phyloP scores from a whole-genome alignment of 2,329 filamentous ascomycete species.

The Pyrenochaeta sp. region DNA sequence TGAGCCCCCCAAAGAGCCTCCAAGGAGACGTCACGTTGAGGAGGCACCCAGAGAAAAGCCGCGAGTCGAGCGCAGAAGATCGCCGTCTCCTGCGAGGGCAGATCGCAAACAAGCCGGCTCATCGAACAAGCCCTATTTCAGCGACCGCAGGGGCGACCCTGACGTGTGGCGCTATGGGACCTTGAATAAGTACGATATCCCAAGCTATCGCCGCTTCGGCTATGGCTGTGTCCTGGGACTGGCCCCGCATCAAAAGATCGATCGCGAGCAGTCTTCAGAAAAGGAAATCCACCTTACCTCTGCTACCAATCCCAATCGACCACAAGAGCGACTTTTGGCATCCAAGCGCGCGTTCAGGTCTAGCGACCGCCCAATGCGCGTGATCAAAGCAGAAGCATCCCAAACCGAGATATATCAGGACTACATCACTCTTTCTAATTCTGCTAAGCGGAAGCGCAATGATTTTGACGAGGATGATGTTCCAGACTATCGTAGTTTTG shows the following conservation, averaged over 20 bases:
- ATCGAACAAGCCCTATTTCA: slow-evolving; percentile 28
- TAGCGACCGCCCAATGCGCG: slow-evolving; percentile 33
- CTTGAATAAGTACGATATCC: slow-evolving; percentile 74
- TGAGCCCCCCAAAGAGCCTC: slow-evolving; percentile 16
- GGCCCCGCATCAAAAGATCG: slow-evolving; percentile 66
- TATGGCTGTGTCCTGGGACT: slow-evolving; percentile 75
- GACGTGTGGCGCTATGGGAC: slow-evolving; percentile 78
- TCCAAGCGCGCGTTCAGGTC: slow-evolving; percentile 28
- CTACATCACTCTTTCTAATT: slow-evolving; percentile 37
- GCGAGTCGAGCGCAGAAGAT: slow-evolving; percentile 26
- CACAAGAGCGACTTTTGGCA: slow-evolving; percentile 56
- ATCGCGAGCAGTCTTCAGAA: slow-evolving; percentile 68
- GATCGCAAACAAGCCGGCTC: slow-evolving; percentile 3
- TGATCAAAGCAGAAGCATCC: slow-evolving; percentile 24
- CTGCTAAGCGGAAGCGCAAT: slow-evolving; percentile 29
- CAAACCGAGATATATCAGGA: slow-evolving; percentile 24
- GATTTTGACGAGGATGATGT: slow-evolving; percentile 23
- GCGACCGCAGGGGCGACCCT: slow-evolving; percentile 77
- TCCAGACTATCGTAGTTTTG: slow-evolving; percentile 50
- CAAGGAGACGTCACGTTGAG: slow-evolving; percentile 12
- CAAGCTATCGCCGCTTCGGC: slow-evolving; percentile 73
- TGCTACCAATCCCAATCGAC: slow-evolving; percentile 47
- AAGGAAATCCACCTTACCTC: slow-evolving; percentile 49
- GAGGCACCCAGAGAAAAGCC: slow-evolving; percentile 11
- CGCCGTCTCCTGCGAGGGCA: slow-evolving; percentile 40